Evolutionary conservation across 73 alveolate species (phyloP).

Genomic region (Tetrahymena malaccensis): DNA sequence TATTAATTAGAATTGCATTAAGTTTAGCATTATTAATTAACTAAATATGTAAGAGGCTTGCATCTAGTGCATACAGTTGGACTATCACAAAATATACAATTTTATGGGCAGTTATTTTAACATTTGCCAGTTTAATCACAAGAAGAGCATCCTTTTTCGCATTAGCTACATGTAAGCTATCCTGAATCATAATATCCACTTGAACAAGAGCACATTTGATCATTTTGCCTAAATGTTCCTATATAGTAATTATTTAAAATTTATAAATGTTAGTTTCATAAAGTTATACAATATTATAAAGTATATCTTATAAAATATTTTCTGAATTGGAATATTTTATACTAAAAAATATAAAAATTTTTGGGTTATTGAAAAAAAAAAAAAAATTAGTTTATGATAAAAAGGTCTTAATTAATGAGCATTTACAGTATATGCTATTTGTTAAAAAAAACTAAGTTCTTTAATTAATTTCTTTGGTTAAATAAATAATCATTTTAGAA

Average conservation of each 20-base stretch:
- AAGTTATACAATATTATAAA: too few relatives aligned
- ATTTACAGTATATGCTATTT: too few relatives aligned
- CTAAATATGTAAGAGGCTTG: too few relatives aligned
- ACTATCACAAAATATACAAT: not conserved
- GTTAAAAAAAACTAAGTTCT: too few relatives aligned
- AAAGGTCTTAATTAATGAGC: not conserved
- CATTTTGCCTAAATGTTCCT: not conserved
- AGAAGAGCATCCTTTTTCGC: too few relatives aligned
- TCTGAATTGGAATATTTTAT: too few relatives aligned
- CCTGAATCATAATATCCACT: not conserved
- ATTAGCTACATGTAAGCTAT: not conserved
- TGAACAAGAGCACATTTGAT: not conserved
- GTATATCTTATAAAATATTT: too few relatives aligned
- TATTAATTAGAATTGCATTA: not conserved
- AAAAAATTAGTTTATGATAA: too few relatives aligned
- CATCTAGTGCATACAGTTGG: not conserved
- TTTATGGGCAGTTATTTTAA: not conserved
- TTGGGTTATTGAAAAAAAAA: too few relatives aligned
- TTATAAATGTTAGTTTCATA: not conserved
- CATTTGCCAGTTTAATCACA: not conserved
- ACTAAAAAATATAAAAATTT: too few relatives aligned
- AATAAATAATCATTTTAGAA: too few relatives aligned
- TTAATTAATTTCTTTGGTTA: too few relatives aligned
- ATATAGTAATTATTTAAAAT: not conserved
- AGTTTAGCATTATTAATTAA: not conserved